phyloP scores from a whole-genome alignment of 2,329 filamentous ascomycete species.

The Botrytis deweyae region DNA sequence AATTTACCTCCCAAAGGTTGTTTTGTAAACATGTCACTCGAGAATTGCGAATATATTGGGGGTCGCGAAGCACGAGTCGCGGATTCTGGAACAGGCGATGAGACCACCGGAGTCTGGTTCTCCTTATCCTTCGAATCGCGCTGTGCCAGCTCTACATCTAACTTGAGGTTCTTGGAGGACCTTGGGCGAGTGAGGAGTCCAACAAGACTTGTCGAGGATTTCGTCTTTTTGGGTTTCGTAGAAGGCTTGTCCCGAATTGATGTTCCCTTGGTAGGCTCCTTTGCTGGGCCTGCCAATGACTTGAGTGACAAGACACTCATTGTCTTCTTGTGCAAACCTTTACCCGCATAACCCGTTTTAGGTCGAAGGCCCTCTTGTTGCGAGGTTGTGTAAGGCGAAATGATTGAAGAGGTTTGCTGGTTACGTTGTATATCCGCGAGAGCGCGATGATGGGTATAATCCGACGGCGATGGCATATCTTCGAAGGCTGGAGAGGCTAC shows the following conservation, averaged over 20 bases:
- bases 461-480: constrained; percentile 38
- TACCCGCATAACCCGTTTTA: constrained; percentile 37
- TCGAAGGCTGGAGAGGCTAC: constrained; percentile 30
- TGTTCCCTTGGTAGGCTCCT: constrained; percentile 43
- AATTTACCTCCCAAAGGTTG: constrained; percentile 43
- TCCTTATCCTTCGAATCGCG: constrained; percentile 70
- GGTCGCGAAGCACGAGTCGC: constrained; percentile 49
- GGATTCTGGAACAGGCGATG: constrained; percentile 44
- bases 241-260: constrained; percentile 60
- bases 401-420: constrained; percentile 44
- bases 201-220: constrained; percentile 74
- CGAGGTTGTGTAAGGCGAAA: constrained; percentile 43
- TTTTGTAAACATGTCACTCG: constrained; percentile 41
- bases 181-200: constrained; percentile 73
- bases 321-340: constrained; percentile 48
- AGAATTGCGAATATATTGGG: constrained; percentile 81
- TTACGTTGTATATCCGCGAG: constrained; percentile 59
- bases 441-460: constrained; percentile 45
- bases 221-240: constrained; percentile 61
- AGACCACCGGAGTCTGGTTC: constrained; percentile 62
- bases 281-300: constrained; percentile 41
- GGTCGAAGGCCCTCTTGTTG: constrained; percentile 39
- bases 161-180: constrained; percentile 66
- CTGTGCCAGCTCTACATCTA: constrained; percentile 51
- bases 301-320: constrained; percentile 49